Evolutionary conservation across 345 rosid species (phyloP), one percentile per base, ranked within the genome.

Genomic region (Eutrema heterophyllum): DNA sequence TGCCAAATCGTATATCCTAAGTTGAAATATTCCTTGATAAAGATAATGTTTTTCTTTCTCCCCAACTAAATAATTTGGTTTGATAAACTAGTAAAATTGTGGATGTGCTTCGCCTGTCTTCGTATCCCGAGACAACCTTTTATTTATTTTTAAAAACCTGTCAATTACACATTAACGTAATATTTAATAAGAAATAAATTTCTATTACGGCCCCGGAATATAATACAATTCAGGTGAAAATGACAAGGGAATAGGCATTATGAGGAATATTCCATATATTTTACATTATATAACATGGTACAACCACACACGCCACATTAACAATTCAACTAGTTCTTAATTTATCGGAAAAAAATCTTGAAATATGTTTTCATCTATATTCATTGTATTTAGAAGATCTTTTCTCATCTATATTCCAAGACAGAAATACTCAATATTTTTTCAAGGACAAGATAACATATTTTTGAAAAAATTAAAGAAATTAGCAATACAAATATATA

Each of bases 101-200:
- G 59, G 66, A 70, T 70, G 57, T 56, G 80, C 67, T 49, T 76
- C 10, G 56, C 68, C 55, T 77, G 80, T 77, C 80, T 77, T 65
- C 72, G 40, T 77, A 57, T 58, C 62, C 24, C 7, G 49, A 71
- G 77, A 71, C 80, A 77, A 64, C 68, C 57, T 71, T 64, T 58
- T 15, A 33, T 67, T 12, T 40, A 58, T 15, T 46, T 76, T 70
- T 13, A 43, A 41, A 14, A 45, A 5, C 61, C 61, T 64, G 54
- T 64, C 62, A 57, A 71, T 58, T 57, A 71, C 45, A 52, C 7
- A 58, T 58, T 58, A 24, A 57, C 68, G 68, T 24, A 71, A 70
- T 77, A 29, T 44, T 69, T 62, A 40, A 68, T 40, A 29, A 53
- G 29, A 51, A 41, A 67, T 41, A 15, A 21, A 51, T 18, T 39